A percentile compares a stretch with the other conserved stretches of the same genome.
Conservation (phyloP, 306 rosid genomes). For the Acacia melanoxylon region DNA sequence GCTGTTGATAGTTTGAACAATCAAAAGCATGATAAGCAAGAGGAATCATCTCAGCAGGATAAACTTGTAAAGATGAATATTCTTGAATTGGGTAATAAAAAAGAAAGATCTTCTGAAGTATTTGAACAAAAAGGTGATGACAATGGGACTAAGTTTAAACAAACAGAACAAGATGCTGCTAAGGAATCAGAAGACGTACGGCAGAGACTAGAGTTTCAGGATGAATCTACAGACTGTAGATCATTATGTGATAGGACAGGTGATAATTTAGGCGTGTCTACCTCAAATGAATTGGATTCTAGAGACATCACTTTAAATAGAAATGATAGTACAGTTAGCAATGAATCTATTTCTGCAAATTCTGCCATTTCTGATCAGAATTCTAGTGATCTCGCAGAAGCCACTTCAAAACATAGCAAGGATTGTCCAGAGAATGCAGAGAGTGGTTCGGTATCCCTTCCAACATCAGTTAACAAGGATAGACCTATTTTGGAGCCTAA, state of each 20-base stretch:
- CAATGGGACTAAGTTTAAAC: not conserved
- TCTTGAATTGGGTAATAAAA: constrained; percentile 29
- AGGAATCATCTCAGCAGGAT: constrained; percentile 29
- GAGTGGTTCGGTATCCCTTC: constrained; percentile 36
- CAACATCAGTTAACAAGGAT: constrained; percentile 45
- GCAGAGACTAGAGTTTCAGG: constrained; percentile 11
- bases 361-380: constrained; percentile 42
- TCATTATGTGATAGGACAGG: constrained; percentile 32
- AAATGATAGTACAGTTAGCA: constrained; percentile 37
- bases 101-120: constrained; percentile 32
- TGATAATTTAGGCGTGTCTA: constrained; percentile 29
- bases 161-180: not conserved
- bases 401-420: constrained; percentile 35
- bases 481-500: constrained; percentile 49
- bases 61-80: constrained; percentile 27
- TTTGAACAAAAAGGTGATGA: constrained; percentile 23
- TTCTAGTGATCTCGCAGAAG: constrained; percentile 38
- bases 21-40: constrained; percentile 23
- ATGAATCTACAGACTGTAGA: constrained; percentile 39
- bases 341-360: constrained; percentile 31
- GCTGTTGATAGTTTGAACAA: constrained; percentile 31
- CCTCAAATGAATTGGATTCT: constrained; percentile 32
- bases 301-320: constrained; percentile 34
- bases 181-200: not conserved
- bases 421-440: constrained; percentile 46